Evolutionary conservation across 164 flowering plant species (phyloP).

Genomic region (Nymphaea colorata): DNA sequence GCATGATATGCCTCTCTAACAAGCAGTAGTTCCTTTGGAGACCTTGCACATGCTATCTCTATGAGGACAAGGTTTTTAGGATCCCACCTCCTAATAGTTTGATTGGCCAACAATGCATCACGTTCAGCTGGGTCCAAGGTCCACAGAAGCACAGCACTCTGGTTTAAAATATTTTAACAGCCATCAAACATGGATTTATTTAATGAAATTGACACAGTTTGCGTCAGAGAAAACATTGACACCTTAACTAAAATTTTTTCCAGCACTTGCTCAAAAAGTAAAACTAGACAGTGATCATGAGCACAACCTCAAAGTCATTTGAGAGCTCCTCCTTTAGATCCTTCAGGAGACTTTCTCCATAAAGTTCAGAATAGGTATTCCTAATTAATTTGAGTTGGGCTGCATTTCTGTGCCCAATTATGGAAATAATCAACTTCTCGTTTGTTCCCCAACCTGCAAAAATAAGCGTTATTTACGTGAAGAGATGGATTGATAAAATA

Average conservation of each 20-base stretch:
- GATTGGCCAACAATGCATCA: constrained; percentile 58
- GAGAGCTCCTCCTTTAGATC: constrained; percentile 48
- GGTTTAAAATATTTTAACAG: neutral
- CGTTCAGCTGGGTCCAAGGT: constrained; percentile 63
- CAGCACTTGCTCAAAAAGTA: no score
- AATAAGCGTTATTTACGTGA: neutral
- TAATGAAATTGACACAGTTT: neutral
- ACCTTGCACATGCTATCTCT: constrained; percentile 71
- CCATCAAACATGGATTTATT: neutral
- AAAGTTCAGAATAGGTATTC: constrained; percentile 31
- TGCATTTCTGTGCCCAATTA: constrained; percentile 62
- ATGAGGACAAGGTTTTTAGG: constrained; percentile 37
- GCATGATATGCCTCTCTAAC: constrained; percentile 63
- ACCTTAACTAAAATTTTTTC: neutral
- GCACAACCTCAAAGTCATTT: constrained; percentile 47
- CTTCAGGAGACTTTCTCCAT: constrained; percentile 56
- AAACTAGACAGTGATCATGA: no score
- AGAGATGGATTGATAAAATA: no score
- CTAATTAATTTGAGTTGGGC: constrained; percentile 38
- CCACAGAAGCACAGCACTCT: constrained; percentile 56
- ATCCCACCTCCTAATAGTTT: constrained; percentile 43
- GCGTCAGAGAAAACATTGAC: neutral
- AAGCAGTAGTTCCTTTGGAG: constrained; percentile 38
- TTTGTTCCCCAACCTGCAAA: constrained; percentile 68
- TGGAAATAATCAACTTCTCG: constrained; percentile 43